Percentiles rank a stretch among this genome's conserved stretches.
Conservation (phyloP, 768 basidiomycete genomes). For the Tricholoma sp. region DNA sequence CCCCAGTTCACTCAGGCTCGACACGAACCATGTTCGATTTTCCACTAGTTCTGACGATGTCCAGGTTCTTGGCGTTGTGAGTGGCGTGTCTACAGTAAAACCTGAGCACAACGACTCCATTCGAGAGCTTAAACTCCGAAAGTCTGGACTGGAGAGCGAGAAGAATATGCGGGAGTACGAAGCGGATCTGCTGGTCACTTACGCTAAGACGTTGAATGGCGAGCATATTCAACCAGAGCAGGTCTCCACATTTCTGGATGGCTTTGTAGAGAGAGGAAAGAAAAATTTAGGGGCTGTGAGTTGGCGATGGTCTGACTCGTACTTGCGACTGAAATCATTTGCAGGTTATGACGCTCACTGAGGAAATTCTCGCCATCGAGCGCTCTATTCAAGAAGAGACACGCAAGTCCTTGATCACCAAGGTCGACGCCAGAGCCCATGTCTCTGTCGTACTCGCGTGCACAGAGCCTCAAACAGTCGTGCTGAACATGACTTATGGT, state of each 20-base stretch:
- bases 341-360: slow-evolving; percentile 30
- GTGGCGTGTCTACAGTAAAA: background rate
- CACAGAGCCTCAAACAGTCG: slow-evolving; percentile 29
- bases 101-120: slow-evolving; percentile 8
- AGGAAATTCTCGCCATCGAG: slow-evolving; percentile 34
- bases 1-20: slow-evolving; percentile 43
- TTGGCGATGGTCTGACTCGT: background rate
- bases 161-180: slow-evolving; percentile 36
- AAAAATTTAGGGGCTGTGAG: slow-evolving; percentile 28
- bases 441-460: slow-evolving; percentile 40
- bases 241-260: slow-evolving; percentile 37
- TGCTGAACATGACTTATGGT: slow-evolving; percentile 53
- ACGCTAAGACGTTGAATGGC: slow-evolving; percentile 38
- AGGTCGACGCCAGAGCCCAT: slow-evolving; percentile 27
- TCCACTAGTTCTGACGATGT: slow-evolving; percentile 44
- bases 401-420: slow-evolving; percentile 27
- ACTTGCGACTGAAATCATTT: background rate
- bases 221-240: slow-evolving; percentile 34
- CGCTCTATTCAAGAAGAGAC: slow-evolving; percentile 33
- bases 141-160: slow-evolving; percentile 30
- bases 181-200: slow-evolving; percentile 36
- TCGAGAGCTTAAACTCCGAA: slow-evolving; percentile 31
- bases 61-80: slow-evolving; percentile 44
- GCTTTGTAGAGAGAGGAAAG: slow-evolving; percentile 34
- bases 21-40: slow-evolving; percentile 50